Conservation (phyloP, 805 yeast genomes). For the Suhomyces prunicola region DNA sequence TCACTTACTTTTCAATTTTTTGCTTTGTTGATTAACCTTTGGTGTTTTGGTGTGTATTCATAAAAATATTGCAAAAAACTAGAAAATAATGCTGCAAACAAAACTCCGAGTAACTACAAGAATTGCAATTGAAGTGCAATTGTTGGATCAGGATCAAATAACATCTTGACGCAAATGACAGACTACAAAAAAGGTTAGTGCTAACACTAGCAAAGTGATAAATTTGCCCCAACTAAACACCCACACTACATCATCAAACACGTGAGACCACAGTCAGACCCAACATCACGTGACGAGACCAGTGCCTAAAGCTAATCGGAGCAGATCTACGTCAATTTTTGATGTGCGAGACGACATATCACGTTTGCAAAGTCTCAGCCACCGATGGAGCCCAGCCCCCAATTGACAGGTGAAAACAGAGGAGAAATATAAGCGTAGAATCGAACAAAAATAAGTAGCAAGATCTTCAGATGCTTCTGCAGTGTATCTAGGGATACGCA, state of each 20-base stretch:
- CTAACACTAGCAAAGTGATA: neutral
- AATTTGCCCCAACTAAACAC: neutral
- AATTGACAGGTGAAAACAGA: neutral
- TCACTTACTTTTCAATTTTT: neutral
- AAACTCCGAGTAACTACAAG: neutral
- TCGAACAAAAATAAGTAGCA: neutral
- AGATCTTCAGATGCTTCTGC: neutral
- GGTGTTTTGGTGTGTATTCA: neutral
- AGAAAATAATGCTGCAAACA: neutral
- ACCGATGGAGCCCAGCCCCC: neutral
- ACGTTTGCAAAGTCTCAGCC: neutral
- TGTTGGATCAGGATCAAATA: neutral
- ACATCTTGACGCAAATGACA: neutral
- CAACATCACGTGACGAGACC: neutral
- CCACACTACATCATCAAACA: neutral
- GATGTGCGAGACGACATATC: neutral
- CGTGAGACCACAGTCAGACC: neutral
- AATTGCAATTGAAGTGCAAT: neutral
- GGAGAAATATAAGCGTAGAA: neutral
- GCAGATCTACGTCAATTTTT: neutral
- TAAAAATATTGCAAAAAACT: neutral
- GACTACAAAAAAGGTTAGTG: neutral
- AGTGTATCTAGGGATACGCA: neutral
- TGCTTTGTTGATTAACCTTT: neutral
- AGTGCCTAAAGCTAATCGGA: neutral